Percentiles rank a stretch among this genome's conserved stretches.
These are phyloP conservation scores for Singerocomus inundabilis DNA, from an alignment of 1,284 basidiomycete species.

Conservation along the genomic window DNA sequence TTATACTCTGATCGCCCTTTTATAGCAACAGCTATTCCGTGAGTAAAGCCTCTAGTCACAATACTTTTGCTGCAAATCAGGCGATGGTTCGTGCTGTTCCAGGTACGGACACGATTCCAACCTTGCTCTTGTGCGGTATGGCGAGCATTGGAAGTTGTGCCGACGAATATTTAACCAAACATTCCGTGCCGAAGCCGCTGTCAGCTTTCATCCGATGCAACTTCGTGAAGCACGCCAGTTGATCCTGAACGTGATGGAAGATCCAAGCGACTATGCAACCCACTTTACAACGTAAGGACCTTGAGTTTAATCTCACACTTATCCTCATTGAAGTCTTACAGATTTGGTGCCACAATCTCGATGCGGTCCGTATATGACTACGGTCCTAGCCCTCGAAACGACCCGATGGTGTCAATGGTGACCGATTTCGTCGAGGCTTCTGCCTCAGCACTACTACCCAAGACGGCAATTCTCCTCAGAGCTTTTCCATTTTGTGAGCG, in stretches of 20 bases:
- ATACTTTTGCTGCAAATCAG: background rate
- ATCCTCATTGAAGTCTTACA: no score
- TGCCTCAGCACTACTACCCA: no score
- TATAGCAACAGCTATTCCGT: constrained; percentile 17
- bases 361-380: no score
- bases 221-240: constrained; percentile 19
- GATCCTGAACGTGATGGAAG: constrained; percentile 15
- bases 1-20: constrained; percentile 25
- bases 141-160: constrained; percentile 16
- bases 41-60: constrained; percentile 2
- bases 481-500: no score
- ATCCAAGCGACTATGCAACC: no score
- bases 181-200: no score
- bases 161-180: constrained; percentile 18
- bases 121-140: constrained; percentile 16
- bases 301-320: background rate
- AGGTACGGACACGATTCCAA: constrained; percentile 19
- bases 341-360: no score
- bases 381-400: no score
- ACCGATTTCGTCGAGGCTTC: no score
- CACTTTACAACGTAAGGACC: constrained; percentile 16
- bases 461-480: no score
- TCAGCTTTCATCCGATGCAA: constrained; percentile 12
- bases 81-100: background rate
- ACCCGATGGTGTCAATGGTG: no score